Percentiles rank a stretch among this genome's conserved stretches.
Conservation (phyloP, 2,329 filamentous ascomycete genomes). For the Bipolaris zeicola region DNA sequence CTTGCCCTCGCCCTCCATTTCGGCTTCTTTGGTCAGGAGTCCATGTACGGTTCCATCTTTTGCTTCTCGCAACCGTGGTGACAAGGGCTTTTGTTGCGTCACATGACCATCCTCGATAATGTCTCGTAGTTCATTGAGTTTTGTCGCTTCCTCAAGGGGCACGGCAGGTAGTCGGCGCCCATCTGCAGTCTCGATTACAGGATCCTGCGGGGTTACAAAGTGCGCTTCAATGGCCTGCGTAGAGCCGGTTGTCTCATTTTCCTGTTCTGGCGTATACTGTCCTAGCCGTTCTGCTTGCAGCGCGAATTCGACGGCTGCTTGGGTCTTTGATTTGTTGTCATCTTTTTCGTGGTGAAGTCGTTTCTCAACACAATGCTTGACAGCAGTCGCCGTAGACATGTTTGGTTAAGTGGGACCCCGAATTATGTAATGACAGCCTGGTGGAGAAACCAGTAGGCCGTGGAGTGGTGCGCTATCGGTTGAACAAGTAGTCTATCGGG, state of each 20-base stretch:
- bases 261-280: conserved; percentile 49
- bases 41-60: conserved; percentile 53
- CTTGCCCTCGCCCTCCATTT: conserved; percentile 48
- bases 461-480: conserved; percentile 12
- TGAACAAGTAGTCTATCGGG: neutral
- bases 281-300: conserved; percentile 62
- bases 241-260: conserved; percentile 50
- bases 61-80: conserved; percentile 44
- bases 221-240: conserved; percentile 66
- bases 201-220: conserved; percentile 70
- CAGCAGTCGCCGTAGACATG: conserved; percentile 32
- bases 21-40: conserved; percentile 29
- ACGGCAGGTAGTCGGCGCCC: conserved; percentile 71
- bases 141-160: conserved; percentile 71
- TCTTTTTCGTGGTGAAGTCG: conserved; percentile 28
- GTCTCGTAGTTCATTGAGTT: conserved; percentile 68
- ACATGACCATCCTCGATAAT: conserved; percentile 52
- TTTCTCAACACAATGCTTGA: conserved; percentile 20
- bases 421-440: conserved; percentile 24
- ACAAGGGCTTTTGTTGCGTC: conserved; percentile 33
- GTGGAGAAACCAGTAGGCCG: conserved; percentile 27
- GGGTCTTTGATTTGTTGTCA: conserved; percentile 37
- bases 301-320: conserved; percentile 61
- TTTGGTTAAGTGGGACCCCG: conserved; percentile 6
- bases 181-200: conserved; percentile 71